phyloP scores from a whole-genome alignment of 805 yeast genomes.

The Candida morakotiae region DNA sequence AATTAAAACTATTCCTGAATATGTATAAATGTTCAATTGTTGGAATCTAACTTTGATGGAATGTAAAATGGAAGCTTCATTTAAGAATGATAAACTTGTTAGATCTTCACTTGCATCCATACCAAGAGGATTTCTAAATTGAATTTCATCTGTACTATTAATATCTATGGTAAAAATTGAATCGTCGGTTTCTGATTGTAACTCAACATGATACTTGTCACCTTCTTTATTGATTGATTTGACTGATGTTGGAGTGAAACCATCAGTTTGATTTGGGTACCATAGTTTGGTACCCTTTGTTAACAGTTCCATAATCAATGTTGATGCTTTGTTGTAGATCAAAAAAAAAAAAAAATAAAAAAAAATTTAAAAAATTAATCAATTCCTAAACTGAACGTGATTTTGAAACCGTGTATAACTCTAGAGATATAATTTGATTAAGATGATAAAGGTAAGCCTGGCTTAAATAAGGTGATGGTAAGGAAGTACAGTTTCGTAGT shows the following conservation, averaged over 20 bases:
- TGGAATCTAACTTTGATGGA: slow-evolving; percentile 88
- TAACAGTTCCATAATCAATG: slow-evolving; percentile 2
- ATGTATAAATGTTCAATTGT: slow-evolving; percentile 88
- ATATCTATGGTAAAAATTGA: slow-evolving; percentile 47
- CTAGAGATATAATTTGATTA: too few relatives aligned
- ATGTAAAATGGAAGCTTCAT: slow-evolving; percentile 94
- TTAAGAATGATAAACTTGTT: slow-evolving; percentile 85
- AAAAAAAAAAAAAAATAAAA: slow-evolving; percentile 3
- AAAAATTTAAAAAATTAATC: slow-evolving; percentile 1
- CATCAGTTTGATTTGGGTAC: slow-evolving; percentile 69
- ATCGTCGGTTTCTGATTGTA: slow-evolving; percentile 49
- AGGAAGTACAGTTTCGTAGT: too few relatives aligned
- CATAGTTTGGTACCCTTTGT: slow-evolving; percentile 63
- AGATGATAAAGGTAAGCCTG: too few relatives aligned
- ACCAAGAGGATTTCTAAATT: slow-evolving; percentile 84
- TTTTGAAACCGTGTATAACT: too few relatives aligned
- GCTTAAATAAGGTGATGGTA: too few relatives aligned
- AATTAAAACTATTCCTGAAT: slow-evolving; percentile 93
- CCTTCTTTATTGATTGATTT: slow-evolving; percentile 36
- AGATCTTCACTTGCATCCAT: slow-evolving; percentile 93
- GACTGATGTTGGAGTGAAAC: slow-evolving; percentile 74
- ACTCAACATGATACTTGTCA: slow-evolving; percentile 45
- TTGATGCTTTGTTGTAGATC: slow-evolving; percentile 3
- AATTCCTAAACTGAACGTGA: not conserved
- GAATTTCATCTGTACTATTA: slow-evolving; percentile 45